phyloP scores from a whole-genome alignment of 208 protist genomes.

The Leishmania lainsoni region DNA sequence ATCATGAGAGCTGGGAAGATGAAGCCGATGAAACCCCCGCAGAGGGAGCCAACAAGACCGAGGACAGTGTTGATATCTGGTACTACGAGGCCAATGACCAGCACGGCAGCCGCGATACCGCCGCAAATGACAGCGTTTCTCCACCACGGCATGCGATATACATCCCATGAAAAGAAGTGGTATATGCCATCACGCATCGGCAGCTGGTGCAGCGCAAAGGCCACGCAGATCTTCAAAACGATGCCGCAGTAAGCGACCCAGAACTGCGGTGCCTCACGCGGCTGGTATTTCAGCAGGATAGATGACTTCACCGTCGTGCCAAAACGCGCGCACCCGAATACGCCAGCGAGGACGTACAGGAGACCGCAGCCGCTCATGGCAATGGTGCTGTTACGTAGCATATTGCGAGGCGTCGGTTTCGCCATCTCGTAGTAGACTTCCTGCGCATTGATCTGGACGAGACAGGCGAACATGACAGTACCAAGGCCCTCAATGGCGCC shows the following conservation, averaged over 20 bases:
- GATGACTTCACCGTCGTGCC: constrained; percentile 44
- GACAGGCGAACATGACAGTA: constrained; percentile 67
- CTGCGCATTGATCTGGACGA: constrained; percentile 60
- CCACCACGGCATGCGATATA: constrained; percentile 54
- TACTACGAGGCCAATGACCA: constrained; percentile 70
- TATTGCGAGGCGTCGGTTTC: constrained; percentile 37
- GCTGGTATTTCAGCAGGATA: constrained; percentile 71
- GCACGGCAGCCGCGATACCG: constrained; percentile 29
- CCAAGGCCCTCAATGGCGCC: constrained; percentile 41
- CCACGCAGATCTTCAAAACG: constrained; percentile 75
- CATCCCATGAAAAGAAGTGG: constrained; percentile 52
- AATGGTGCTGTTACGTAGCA: constrained; percentile 40
- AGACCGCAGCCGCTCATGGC: constrained; percentile 44
- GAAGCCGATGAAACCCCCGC: constrained; percentile 81
- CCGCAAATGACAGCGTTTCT: constrained; percentile 49
- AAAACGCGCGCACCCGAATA: constrained; percentile 81
- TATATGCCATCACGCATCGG: constrained; percentile 67
- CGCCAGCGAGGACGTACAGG: constrained; percentile 70
- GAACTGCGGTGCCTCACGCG: constrained; percentile 46
- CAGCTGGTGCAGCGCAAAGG: constrained; percentile 60
- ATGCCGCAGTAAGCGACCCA: constrained; percentile 64
- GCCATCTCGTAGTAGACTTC: constrained; percentile 61
- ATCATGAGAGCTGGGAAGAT: constrained; percentile 64
- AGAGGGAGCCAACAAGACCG: constrained; percentile 72
- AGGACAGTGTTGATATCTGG: constrained; percentile 78